phyloP scores from a whole-genome alignment of 495 filamentous ascomycete species.

The Aspergillus nanangensis region DNA sequence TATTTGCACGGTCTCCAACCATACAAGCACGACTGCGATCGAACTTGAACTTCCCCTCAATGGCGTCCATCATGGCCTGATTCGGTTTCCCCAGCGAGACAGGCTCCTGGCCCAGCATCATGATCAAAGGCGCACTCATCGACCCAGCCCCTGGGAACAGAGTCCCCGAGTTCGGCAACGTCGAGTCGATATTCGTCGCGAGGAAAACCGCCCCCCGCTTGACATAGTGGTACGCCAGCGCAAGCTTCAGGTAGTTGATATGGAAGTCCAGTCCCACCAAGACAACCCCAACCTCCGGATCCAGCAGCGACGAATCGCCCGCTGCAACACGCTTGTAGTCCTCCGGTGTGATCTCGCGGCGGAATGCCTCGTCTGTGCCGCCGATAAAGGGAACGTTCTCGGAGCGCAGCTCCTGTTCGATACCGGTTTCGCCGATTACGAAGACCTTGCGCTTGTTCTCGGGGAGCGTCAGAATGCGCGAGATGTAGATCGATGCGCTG shows the following conservation, averaged over 20 bases:
- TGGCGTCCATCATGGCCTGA: constrained; percentile 98
- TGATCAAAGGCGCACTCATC: constrained; percentile 71
- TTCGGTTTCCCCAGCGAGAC: constrained; percentile 87
- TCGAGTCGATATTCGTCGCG: constrained; percentile 87
- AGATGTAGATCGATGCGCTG: constrained; percentile 93
- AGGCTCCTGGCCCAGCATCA: constrained; percentile 67
- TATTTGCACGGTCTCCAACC: constrained; percentile 92
- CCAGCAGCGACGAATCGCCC: constrained; percentile 60
- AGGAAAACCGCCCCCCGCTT: constrained; percentile 80
- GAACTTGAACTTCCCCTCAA: constrained; percentile 91
- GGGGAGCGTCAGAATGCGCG: constrained; percentile 77
- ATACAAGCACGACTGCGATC: constrained; percentile 86
- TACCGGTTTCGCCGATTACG: constrained; percentile 85
- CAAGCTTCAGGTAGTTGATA: constrained; percentile 88
- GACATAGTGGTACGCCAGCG: constrained; percentile 81
- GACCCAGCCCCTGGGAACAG: constrained; percentile 92
- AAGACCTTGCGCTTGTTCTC: constrained; percentile 84
- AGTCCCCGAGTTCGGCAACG: constrained; percentile 70
- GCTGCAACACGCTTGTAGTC: constrained; percentile 76
- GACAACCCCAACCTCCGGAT: constrained; percentile 85
- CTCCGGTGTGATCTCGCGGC: constrained; percentile 68
- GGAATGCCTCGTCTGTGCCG: constrained; percentile 77
- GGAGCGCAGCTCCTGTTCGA: constrained; percentile 77
- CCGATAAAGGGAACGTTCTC: constrained; percentile 80
- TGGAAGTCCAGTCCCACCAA: constrained; percentile 88